Base-by-base conservation (phyloP, 2,329 filamentous ascomycete species). In the Didymosphaeria variabile region DNA sequence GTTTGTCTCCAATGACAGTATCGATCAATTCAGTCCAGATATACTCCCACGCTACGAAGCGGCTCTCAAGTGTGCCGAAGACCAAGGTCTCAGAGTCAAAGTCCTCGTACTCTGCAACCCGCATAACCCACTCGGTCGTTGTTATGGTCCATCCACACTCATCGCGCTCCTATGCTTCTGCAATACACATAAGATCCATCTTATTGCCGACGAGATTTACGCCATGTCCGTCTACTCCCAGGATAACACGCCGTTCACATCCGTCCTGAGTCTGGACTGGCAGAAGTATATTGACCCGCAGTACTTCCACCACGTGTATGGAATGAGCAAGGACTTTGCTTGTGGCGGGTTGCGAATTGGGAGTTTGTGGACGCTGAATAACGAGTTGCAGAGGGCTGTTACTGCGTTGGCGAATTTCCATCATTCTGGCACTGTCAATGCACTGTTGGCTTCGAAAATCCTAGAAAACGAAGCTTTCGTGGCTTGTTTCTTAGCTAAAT, bases 171-270 rank as follows among this genome's bases (percentile, higher is more conserved):
- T 47, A 1, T 29, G 8, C 8, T 47, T 47, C 45, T 47, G 45
- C 23, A 47, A 47, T 17, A 47, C 9, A 21, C 12, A 47, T 21
- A 47, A 47, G 45, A 29, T 47, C 23, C 85, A 88, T 65, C 74
- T 88, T 40, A 80, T 88, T 70, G 83, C 81, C 65, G 86, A 88
- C 68, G 86, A 88, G 67, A 83, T 88, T 42, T 88, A 88, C 67
- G 86, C 85, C 1, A 68, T 86, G 5, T 87, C 85, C 0, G 74
- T 83, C 0, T 88, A 56, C 47, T 5, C 42, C 21, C 56, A 74
- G 32, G 15, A 60, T 17, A 38, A 74, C 64, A 26, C 23, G 10
- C 50, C 59, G 8, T 74, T 74, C 34, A 66, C 61, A 6, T 73
- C 72, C 4, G 44, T 67, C 17, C 65, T 72, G 26, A 68, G 68